Evolutionary conservation across 2,329 filamentous ascomycete genomes (phyloP), one percentile per base, ranked within the genome.

Genomic region (Nigrospora osmanthi): DNA sequence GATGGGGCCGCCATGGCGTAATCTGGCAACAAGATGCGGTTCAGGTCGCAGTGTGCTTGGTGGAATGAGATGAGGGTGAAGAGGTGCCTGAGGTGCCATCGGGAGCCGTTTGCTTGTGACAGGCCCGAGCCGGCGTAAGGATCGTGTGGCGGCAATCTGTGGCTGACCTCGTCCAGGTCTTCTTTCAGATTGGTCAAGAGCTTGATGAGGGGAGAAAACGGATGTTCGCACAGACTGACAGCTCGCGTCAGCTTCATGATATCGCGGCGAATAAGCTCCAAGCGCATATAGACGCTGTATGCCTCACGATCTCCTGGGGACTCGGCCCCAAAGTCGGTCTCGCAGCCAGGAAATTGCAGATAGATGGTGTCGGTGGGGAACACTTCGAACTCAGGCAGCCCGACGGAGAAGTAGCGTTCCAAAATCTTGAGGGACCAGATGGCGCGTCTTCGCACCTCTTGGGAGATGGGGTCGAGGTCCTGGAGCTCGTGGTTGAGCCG

Each of bases 391-490:
- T 72, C 69, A 4, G 65, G 63, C 36, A 71, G 61, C 2, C 69
- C 69, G 17, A 65, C 63, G 0, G 67, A 68, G 35, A 71, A 65
- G 35, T 64, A 63, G 7, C 62, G 61, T 45, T 72, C 69, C 19
- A 70, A 61, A 44, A 67, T 64, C 53, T 67, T 71, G 11, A 72
- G 55, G 2, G 66, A 64, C 69, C 69, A 72, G 57, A 72, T 66
- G 19, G 71, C 56, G 11, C 69, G 57, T 32, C 69, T 54, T 1
- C 69, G 62, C 11, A 67, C 68, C 49, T 72, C 69, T 42, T 69
- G 67, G 3, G 63, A 64, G 4, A 70, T 55, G 44, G 63, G 64
- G 45, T 61, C 65, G 3, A 70, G 54, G 35, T 65, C 62, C 14
- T 30, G 38, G 23, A 19, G 1, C 43, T 71, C 68, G 49, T 71